phyloP scores from a whole-genome alignment of 2,329 filamentous ascomycete species.

The Colletotrichum gloeosporioides region DNA sequence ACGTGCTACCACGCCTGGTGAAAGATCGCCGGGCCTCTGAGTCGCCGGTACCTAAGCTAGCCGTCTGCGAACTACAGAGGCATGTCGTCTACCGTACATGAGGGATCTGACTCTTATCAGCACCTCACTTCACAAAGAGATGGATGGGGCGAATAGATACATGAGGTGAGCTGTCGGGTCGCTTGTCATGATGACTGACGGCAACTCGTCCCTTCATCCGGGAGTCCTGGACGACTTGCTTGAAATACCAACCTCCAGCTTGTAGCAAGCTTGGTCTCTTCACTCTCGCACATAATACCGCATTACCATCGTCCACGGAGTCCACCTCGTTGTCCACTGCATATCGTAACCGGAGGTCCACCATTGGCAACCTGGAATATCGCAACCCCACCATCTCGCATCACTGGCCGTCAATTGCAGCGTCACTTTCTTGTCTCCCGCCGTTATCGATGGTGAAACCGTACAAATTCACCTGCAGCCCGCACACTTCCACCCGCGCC shows the following conservation, averaged over 20 bases:
- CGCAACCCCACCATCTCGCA: not conserved
- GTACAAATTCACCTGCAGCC: not conserved
- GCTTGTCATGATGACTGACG: not conserved
- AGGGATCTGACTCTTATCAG: not conserved
- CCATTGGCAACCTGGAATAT: not conserved
- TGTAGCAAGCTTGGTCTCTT: not conserved
- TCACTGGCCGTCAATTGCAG: not conserved
- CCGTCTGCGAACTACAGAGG: not conserved
- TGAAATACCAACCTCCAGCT: not conserved
- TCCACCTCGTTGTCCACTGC: not conserved
- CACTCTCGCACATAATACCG: not conserved
- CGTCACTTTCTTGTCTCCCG: not conserved
- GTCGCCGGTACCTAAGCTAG: not conserved
- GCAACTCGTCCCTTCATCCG: not conserved
- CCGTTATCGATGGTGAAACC: constrained; percentile 18
- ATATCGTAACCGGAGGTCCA: not conserved
- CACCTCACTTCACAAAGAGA: not conserved
- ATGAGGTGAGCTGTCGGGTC: not conserved
- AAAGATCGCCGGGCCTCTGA: not conserved
- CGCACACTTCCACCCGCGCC: not conserved
- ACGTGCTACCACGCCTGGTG: not conserved
- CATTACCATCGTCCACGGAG: not conserved
- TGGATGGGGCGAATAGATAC: not conserved
- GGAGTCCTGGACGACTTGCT: not conserved
- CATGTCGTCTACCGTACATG: not conserved